Evolutionary conservation across 139 green algal species (phyloP).

Genomic region (Chlamydomonas incerta): DNA sequence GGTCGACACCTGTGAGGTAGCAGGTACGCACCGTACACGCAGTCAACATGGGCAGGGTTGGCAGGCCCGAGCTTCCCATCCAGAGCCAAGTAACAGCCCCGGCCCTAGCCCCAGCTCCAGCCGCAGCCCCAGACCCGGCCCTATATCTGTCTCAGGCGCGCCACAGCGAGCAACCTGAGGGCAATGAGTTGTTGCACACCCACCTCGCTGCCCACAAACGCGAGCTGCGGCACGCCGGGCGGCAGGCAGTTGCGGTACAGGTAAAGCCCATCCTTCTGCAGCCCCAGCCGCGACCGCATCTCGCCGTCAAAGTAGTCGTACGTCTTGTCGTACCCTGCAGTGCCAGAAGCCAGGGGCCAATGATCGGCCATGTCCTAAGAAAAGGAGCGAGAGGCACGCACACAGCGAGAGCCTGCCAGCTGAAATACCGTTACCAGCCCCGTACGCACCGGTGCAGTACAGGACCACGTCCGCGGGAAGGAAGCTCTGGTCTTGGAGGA

Average conservation of each 20-base stretch:
- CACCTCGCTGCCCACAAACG: slow-evolving; percentile 51
- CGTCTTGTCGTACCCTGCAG: slow-evolving; percentile 46
- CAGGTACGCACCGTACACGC: neutral
- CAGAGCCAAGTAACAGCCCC: too few species aligned
- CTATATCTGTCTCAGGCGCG: neutral
- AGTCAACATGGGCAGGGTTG: neutral
- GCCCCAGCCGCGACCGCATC: slow-evolving; percentile 35
- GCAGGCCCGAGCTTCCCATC: neutral
- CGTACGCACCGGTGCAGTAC: slow-evolving; percentile 59
- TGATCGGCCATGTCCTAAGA: too few species aligned
- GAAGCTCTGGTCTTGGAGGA: slow-evolving; percentile 8
- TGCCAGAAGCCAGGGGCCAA: too few species aligned
- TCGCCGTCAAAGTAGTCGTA: slow-evolving; percentile 49
- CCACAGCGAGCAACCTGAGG: too few species aligned
- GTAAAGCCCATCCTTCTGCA: slow-evolving; percentile 60
- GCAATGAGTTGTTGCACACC: too few species aligned
- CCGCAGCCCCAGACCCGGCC: too few species aligned
- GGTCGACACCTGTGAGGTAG: neutral
- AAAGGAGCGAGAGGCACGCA: too few species aligned
- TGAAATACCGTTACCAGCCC: too few species aligned
- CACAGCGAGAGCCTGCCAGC: too few species aligned
- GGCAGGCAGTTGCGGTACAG: slow-evolving; percentile 55
- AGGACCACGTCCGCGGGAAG: slow-evolving; percentile 43
- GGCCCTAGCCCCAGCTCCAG: too few species aligned
- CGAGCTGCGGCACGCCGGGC: slow-evolving; percentile 35